phyloP scores from a whole-genome alignment of 768 basidiomycete genomes.

The Tricholoma saponaceum region DNA sequence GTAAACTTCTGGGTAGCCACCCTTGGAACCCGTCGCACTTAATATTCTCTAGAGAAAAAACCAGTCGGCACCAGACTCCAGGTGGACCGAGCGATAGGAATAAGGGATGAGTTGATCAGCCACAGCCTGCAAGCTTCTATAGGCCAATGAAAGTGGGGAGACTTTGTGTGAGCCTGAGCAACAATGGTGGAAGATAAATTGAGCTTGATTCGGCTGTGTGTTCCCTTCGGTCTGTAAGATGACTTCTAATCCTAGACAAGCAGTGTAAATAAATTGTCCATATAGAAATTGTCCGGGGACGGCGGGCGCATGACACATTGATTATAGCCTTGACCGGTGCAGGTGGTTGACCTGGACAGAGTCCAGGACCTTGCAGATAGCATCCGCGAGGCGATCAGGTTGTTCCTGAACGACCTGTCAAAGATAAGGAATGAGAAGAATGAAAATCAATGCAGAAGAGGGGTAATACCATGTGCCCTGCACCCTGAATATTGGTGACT shows the following conservation, averaged over 20 bases:
- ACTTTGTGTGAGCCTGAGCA: too few relatives aligned
- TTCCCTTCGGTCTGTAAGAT: background rate
- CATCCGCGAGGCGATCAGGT: constrained; percentile 34
- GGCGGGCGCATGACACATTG: background rate
- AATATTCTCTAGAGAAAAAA: too few relatives aligned
- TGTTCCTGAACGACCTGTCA: constrained; percentile 42
- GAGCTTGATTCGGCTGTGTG: too few relatives aligned
- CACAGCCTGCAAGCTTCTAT: too few relatives aligned
- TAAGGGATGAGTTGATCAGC: too few relatives aligned
- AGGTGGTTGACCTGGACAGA: constrained; percentile 8
- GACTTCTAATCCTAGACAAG: background rate
- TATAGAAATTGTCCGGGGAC: background rate
- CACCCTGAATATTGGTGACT: constrained; percentile 35
- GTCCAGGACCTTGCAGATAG: constrained; percentile 31
- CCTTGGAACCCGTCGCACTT: too few relatives aligned
- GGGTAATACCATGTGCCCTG: constrained; percentile 43
- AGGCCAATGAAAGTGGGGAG: too few relatives aligned
- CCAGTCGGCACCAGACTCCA: too few relatives aligned
- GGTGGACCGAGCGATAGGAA: too few relatives aligned
- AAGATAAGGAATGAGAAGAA: background rate
- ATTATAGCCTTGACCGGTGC: background rate
- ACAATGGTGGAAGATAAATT: too few relatives aligned
- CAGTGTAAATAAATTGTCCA: background rate
- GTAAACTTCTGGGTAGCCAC: too few relatives aligned
- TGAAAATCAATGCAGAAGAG: background rate